A percentile compares a stretch with the other conserved stretches of the same genome.
Evolutionary conservation across 176 grass and related monocot genomes (phyloP).

Genomic region (Aechmea fasciata): DNA sequence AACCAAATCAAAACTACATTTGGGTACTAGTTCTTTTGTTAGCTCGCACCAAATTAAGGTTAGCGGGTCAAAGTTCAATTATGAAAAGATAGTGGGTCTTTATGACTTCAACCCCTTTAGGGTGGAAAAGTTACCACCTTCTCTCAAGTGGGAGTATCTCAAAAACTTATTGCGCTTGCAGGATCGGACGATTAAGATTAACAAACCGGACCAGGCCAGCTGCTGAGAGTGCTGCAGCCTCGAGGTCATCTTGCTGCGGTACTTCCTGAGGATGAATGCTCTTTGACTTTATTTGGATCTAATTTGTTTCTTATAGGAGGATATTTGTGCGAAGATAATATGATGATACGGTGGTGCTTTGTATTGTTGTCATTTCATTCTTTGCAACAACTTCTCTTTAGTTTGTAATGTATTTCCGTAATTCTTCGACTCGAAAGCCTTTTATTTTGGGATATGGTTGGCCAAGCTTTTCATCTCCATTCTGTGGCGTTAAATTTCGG

Average conservation of each 20-base stretch:
- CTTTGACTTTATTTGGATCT: slow-evolving; percentile 8
- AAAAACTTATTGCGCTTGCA: neutral
- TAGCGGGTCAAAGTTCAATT: too few species aligned
- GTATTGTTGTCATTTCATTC: slow-evolving; percentile 23
- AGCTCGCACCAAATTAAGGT: too few species aligned
- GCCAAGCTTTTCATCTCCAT: too few species aligned
- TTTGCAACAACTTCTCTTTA: neutral
- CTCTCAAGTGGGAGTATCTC: neutral
- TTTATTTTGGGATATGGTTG: too few species aligned
- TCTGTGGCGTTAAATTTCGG: too few species aligned
- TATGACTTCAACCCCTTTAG: neutral
- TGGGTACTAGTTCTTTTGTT: too few species aligned
- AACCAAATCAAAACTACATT: too few species aligned
- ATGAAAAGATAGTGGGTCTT: too few species aligned
- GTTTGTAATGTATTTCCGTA: slow-evolving; percentile 6
- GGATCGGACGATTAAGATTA: slow-evolving; percentile 47
- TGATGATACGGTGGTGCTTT: slow-evolving; percentile 18
- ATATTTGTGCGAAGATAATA: slow-evolving; percentile 23
- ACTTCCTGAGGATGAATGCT: slow-evolving; percentile 15
- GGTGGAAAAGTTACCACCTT: neutral
- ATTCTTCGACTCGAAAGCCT: neutral
- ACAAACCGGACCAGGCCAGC: slow-evolving; percentile 27
- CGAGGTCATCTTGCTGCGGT: slow-evolving; percentile 34
- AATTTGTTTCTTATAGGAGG: slow-evolving; percentile 4
- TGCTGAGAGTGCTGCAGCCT: slow-evolving; percentile 15